Evolutionary conservation across 768 basidiomycete genomes (phyloP).

Genomic region (Leucocoprinus sp.): DNA sequence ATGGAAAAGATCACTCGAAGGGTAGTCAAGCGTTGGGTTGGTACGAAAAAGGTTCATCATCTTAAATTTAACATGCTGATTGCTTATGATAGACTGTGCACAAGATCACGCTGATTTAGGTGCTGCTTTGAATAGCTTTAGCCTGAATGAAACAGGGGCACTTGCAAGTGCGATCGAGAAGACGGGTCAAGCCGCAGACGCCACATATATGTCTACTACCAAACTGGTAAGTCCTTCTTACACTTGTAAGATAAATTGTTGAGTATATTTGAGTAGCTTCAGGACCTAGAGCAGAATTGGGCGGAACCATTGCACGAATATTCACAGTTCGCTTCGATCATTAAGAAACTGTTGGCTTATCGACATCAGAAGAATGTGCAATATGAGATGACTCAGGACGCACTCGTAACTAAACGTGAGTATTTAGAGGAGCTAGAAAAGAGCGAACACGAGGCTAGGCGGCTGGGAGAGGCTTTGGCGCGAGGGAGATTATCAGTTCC

Average conservation of each 20-base stretch:
- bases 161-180: constrained; percentile 87
- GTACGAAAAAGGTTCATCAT: constrained; percentile 31
- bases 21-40: constrained; percentile 90
- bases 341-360: constrained; percentile 89
- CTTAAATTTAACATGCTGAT: constrained; percentile 1
- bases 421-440: constrained; percentile 85
- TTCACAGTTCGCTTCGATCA: constrained; percentile 87
- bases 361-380: constrained; percentile 98
- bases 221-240: constrained; percentile 52
- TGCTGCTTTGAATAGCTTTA: constrained; percentile 87
- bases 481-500: constrained; percentile 33
- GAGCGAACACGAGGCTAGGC: constrained; percentile 82
- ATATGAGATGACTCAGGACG: constrained; percentile 94
- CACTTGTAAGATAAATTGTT: not conserved
- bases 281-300: constrained; percentile 91
- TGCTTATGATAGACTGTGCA: constrained; percentile 47
- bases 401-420: constrained; percentile 75
- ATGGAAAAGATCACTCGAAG: constrained; percentile 97
- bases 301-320: constrained; percentile 96
- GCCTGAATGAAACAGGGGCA: constrained; percentile 71
- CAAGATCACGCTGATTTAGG: constrained; percentile 90
- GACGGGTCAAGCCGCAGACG: constrained; percentile 93
- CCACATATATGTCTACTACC: constrained; percentile 88
- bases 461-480: constrained; percentile 82
- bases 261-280: constrained; percentile 44